phyloP scores from a whole-genome alignment of 495 filamentous ascomycete genomes.

The Talaromyces stipitatus region DNA sequence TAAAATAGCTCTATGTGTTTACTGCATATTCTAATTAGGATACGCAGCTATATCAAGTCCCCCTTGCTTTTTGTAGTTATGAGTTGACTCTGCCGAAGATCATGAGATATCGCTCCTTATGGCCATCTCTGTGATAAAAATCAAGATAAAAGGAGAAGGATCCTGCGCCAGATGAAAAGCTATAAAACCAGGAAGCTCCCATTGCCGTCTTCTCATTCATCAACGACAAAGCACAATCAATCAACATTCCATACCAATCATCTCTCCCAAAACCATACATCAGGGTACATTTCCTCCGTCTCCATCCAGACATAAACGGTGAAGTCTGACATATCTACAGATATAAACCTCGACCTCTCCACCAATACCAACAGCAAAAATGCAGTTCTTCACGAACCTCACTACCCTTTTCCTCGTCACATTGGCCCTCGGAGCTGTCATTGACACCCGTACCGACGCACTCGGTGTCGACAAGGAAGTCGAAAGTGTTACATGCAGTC shows the following conservation, averaged over 20 bases:
- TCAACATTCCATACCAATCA: neutral
- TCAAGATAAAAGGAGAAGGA: neutral
- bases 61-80: neutral
- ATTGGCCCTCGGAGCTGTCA: slow-evolving; percentile 3
- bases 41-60: neutral
- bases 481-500: neutral
- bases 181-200: neutral
- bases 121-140: neutral
- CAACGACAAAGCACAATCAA: neutral
- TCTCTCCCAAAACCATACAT: neutral
- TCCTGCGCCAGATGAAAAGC: neutral
- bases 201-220: neutral
- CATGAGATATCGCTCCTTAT: neutral
- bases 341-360: neutral
- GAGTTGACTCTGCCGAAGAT: neutral
- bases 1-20: neutral
- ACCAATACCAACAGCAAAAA: neutral
- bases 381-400: slow-evolving; percentile 6
- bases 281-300: neutral
- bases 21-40: neutral
- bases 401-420: slow-evolving; percentile 4
- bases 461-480: neutral
- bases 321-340: neutral
- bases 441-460: neutral
- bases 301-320: neutral